These are phyloP conservation scores for Eucalyptus pauciflora DNA, from an alignment of 345 rosid genomes.

Conservation along the genomic window DNA sequence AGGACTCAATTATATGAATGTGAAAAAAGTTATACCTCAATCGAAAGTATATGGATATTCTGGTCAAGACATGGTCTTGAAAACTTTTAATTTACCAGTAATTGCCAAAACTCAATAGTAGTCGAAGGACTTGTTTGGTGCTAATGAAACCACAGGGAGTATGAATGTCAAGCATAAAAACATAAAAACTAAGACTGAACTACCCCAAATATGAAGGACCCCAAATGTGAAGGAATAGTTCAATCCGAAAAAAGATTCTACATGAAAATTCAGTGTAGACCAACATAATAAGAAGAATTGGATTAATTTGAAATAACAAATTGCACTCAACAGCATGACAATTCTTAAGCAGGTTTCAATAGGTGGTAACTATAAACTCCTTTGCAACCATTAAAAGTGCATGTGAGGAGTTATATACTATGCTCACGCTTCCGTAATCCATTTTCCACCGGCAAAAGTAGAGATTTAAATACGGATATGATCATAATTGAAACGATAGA, in stretches of 20 bases:
- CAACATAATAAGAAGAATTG: background rate
- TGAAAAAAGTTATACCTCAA: background rate
- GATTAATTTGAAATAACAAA: background rate
- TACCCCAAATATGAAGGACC: too few relatives aligned
- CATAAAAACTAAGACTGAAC: too few relatives aligned
- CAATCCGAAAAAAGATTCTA: too few relatives aligned
- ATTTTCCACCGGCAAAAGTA: too few relatives aligned
- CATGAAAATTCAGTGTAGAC: too few relatives aligned
- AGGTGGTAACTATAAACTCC: background rate
- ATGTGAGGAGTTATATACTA: background rate
- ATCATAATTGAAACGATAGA: too few relatives aligned
- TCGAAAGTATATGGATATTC: background rate
- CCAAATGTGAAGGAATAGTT: too few relatives aligned
- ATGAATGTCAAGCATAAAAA: background rate
- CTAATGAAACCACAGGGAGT: background rate
- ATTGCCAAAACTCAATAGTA: background rate
- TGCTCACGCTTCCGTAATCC: background rate
- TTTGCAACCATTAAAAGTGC: background rate
- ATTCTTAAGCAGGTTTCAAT: too few relatives aligned
- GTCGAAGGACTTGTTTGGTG: background rate
- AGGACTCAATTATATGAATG: background rate
- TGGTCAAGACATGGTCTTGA: background rate
- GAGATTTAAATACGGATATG: too few relatives aligned
- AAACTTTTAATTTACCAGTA: background rate
- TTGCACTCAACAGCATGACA: background rate